Conservation (phyloP, 345 rosid genomes). For the Carallia pectinifolia region DNA sequence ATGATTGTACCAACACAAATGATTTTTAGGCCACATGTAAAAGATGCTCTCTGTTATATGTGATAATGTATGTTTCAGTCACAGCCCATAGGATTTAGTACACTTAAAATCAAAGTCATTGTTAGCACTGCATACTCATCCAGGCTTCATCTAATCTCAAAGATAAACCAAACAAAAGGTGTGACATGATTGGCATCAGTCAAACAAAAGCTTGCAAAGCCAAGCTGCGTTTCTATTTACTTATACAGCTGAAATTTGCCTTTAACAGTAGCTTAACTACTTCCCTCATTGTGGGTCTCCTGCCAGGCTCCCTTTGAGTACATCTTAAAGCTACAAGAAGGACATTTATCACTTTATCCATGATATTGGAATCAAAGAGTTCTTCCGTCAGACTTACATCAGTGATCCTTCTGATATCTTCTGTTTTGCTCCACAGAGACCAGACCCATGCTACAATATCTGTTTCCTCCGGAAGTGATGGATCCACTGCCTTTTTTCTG, state of each 20-base stretch:
- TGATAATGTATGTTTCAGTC: too few relatives aligned
- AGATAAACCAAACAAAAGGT: too few relatives aligned
- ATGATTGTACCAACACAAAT: too few relatives aligned
- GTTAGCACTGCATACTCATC: too few relatives aligned
- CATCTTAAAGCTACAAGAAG: conserved; percentile 56
- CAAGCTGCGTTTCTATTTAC: neutral
- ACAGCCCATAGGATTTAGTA: too few relatives aligned
- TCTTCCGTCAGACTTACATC: conserved; percentile 49
- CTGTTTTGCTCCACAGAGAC: conserved; percentile 38
- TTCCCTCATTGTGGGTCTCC: conserved; percentile 67
- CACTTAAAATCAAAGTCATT: too few relatives aligned
- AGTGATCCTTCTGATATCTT: conserved; percentile 36
- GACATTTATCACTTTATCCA: conserved; percentile 48
- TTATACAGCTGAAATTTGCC: neutral
- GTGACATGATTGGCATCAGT: too few relatives aligned
- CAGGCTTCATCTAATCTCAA: too few relatives aligned
- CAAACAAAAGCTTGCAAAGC: neutral
- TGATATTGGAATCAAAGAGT: conserved; percentile 37
- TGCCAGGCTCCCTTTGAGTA: conserved; percentile 51
- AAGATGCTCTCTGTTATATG: too few relatives aligned
- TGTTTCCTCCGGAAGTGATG: conserved; percentile 23
- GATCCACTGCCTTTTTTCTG: conserved; percentile 20
- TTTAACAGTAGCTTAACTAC: conserved; percentile 26
- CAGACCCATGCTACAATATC: conserved; percentile 57
- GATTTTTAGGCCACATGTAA: too few relatives aligned